These are phyloP conservation scores for Penicillium antarcticum DNA, from an alignment of 495 filamentous ascomycete species.

Conservation along the genomic window DNA sequence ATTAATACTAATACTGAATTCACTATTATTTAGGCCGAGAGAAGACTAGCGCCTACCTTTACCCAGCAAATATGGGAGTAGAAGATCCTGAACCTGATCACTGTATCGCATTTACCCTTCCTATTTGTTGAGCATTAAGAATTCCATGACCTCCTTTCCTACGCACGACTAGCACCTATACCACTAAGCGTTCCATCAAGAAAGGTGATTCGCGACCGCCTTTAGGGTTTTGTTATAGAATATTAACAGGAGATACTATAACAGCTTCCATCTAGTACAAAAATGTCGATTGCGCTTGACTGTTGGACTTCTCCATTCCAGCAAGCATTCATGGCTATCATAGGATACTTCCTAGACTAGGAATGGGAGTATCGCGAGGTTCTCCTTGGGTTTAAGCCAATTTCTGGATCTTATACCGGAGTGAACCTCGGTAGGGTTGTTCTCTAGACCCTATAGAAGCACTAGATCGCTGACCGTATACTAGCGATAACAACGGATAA, in stretches of 20 bases:
- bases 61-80: neutral
- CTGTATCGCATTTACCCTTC: neutral
- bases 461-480: constrained; percentile 2
- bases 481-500: constrained; percentile 15
- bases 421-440: constrained; percentile 8
- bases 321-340: constrained; percentile 16
- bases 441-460: neutral
- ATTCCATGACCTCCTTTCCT: neutral
- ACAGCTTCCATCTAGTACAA: neutral
- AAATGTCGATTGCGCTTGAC: constrained; percentile 11
- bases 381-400: too few relatives aligned
- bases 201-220: neutral
- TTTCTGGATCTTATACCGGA: too few relatives aligned
- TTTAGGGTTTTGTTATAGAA: neutral
- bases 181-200: neutral
- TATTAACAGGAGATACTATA: constrained; percentile 1
- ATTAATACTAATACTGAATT: neutral
- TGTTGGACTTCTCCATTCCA: constrained; percentile 13
- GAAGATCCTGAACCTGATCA: neutral
- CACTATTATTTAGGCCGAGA: neutral
- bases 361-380: too few relatives aligned
- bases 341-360: too few relatives aligned
- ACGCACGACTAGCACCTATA: neutral
- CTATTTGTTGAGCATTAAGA: neutral
- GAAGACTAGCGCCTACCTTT: neutral